Evolutionary conservation across 805 yeast genomes (phyloP), one percentile per base, ranked within the genome.

Genomic region (Pichia membranifaciens): DNA sequence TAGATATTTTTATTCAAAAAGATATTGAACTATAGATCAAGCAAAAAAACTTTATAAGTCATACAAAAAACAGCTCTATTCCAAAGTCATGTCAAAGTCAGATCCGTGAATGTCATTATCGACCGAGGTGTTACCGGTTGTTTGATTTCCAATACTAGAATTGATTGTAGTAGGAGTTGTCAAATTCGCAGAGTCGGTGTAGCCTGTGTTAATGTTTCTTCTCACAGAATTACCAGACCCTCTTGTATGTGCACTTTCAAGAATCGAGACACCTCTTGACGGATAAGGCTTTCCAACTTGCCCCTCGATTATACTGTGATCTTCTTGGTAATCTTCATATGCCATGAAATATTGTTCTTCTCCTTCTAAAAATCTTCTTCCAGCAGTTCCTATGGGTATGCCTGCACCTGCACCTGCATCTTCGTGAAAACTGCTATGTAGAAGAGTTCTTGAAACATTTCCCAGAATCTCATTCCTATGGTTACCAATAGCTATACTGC

Each of bases 301-400:
- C 12, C 43, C 37, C 28, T 44, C 41, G n/a, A 45, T 37, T 28
- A 59, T 58, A 35, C 62, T 59, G 45, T 64, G 68, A 43, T 65
- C 66, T 17, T 60, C 64, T 36, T 64, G 67, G 41, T 67, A 65
- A 38, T 71, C 72, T 44, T 69, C 69, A 17, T 63, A 61, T 10
- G 70, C 71, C 67, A 65, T 66, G 40, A 54, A 54, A 37, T 65
- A 66, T 10, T 50, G 61, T 38, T 57, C 66, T 31, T 59, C 58
- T 2, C 32, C 38, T 10, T 20, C 22, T 21, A 17, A 21, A 21
- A 20, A 18, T n/a, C 13, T 23, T 28, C 29, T 21, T 23, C 23
- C 20, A 17, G 32, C 16, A 18, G 33, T 41, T 18, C 21, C 16
- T 17, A 12, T 15, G 15, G 39, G 28, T 23, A 13, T 22, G 17